Evolutionary conservation across 129 eudicot species (phyloP), one percentile per base, ranked within the genome.

Genomic region (Chrysanthemum lavandulifolium): DNA sequence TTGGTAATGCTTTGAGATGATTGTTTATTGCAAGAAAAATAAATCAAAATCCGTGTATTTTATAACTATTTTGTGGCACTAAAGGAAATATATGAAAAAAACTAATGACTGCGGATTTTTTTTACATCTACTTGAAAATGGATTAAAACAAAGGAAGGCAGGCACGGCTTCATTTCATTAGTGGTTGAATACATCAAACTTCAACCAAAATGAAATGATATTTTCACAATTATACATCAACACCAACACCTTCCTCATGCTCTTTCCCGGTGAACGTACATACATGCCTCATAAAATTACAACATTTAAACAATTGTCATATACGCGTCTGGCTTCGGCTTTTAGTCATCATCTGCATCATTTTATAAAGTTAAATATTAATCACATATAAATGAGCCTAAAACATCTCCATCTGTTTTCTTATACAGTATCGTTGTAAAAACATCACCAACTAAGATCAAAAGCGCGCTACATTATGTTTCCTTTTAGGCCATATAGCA

Each of bases 311-410:
- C 47, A 40, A 40, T 40, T 40, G 47, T 40, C 47, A 7, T 36
- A 58, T 40, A 52, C 31, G 27, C 60, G 16, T 10, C 68, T 43
- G 23, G 29, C 8, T 23, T 27, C 43, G 48, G 36, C 3, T n/a
- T 18, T 60, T 74, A 74, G 48, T 75, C 79, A 67, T 75, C 79
- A 75, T 75, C 79, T 75, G 67, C 73, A 67, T 54, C 60, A 75
- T 75, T 51, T 43, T 10, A 23, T n/a, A 27, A 61, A 56, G 13
- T 51, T 40, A 65, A 65, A 65, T 33, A 1, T 40, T 36, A 1
- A 36, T 40, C 47, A 40, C 47, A 6, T 0, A 40, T 1, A 40
- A 40, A 40, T 1, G 45, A 36, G 10, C 45, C 9, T 36, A 36
- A 36, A 36, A 36, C 14, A 2, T 40, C 66, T 52, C 47, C n/a